These are phyloP conservation scores for Goffeauzyma gilvescens DNA, from an alignment of 768 basidiomycete species.

Conservation along the genomic window DNA sequence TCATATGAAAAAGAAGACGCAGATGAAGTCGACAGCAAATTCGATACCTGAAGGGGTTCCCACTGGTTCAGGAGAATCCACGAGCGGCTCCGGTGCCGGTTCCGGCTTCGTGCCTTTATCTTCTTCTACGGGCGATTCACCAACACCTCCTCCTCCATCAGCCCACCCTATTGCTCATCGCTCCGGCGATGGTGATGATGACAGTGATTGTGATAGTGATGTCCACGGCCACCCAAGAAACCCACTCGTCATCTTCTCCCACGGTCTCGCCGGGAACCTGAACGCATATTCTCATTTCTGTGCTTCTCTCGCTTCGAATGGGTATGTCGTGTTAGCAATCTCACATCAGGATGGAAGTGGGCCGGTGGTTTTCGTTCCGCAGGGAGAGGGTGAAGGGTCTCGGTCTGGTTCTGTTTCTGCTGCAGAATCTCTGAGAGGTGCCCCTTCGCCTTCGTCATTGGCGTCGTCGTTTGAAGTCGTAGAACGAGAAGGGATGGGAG, in stretches of 20 bases:
- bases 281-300: slow-evolving; percentile 64
- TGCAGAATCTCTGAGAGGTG: too few relatives aligned
- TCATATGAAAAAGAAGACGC: too few relatives aligned
- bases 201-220: too few relatives aligned
- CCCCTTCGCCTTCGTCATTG: too few relatives aligned
- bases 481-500: neutral
- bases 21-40: too few relatives aligned
- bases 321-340: slow-evolving; percentile 59
- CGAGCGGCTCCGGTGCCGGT: too few relatives aligned
- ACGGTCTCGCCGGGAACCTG: slow-evolving; percentile 57
- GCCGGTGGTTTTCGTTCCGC: slow-evolving; percentile 37
- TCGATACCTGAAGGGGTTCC: too few relatives aligned
- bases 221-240: too few relatives aligned
- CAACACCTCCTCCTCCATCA: neutral
- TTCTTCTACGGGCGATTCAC: neutral
- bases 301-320: slow-evolving; percentile 51
- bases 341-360: slow-evolving; percentile 72
- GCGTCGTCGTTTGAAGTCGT: too few relatives aligned
- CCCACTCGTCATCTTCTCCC: slow-evolving; percentile 66
- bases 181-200: too few relatives aligned
- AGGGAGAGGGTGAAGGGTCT: slow-evolving; percentile 29
- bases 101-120: neutral
- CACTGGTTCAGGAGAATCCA: too few relatives aligned
- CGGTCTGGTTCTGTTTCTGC: slow-evolving; percentile 19
- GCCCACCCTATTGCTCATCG: too few relatives aligned